These are phyloP conservation scores for Cercospora sesami DNA, from an alignment of 2,329 filamentous ascomycete genomes.

Conservation along the genomic window DNA sequence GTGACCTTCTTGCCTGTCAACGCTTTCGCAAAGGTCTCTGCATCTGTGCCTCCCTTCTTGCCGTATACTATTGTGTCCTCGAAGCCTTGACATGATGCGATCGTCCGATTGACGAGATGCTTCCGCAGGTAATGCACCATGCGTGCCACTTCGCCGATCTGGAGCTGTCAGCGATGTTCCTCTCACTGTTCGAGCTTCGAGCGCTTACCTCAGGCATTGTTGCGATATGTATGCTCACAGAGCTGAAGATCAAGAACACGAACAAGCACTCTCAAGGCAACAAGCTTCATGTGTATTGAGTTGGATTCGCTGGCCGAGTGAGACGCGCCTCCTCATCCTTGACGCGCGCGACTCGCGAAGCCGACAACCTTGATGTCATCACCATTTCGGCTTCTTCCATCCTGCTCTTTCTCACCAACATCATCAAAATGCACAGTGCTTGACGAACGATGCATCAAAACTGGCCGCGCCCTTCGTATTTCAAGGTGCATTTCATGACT, in stretches of 20 bases:
- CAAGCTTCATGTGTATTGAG: slow-evolving; percentile 1
- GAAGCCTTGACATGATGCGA: slow-evolving; percentile 67
- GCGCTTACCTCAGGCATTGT: slow-evolving; percentile 26
- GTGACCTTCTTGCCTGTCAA: slow-evolving; percentile 72
- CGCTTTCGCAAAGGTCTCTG: slow-evolving; percentile 69
- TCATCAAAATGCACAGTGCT: neutral
- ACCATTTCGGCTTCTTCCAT: neutral
- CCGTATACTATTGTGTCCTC: slow-evolving; percentile 87
- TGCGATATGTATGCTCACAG: neutral
- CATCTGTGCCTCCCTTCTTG: slow-evolving; percentile 78
- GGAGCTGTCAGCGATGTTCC: neutral
- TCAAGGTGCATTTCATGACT: slow-evolving; percentile 7
- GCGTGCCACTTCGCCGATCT: slow-evolving; percentile 68
- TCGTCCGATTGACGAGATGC: slow-evolving; percentile 79
- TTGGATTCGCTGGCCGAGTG: neutral
- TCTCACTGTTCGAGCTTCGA: neutral
- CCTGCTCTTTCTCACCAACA: neutral
- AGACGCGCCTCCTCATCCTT: slow-evolving; percentile 6
- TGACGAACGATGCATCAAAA: neutral
- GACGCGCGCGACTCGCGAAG: slow-evolving; percentile 3
- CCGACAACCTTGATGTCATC: slow-evolving; percentile 9
- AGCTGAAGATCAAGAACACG: neutral
- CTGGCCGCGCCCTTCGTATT: neutral
- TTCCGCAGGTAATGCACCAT: slow-evolving; percentile 82
- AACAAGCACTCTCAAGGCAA: neutral